These are phyloP conservation scores for Cladosporium sp. DNA, from an alignment of 2,329 filamentous ascomycete genomes.

Conservation along the genomic window DNA sequence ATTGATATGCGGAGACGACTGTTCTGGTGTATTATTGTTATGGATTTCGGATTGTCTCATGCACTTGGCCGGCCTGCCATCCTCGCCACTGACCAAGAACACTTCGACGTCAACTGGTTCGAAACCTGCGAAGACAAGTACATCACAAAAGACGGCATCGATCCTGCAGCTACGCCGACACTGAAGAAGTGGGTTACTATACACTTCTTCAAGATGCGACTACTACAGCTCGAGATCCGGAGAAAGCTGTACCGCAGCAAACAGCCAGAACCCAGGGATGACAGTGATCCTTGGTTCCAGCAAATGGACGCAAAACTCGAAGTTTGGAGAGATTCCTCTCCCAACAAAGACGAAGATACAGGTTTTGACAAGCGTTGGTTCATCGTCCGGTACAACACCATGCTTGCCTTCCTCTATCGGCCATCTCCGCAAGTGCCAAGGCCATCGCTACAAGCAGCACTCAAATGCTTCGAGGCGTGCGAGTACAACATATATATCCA, in stretches of 20 bases:
- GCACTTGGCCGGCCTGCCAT: slow-evolving; percentile 82
- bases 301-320: slow-evolving; percentile 74
- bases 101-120: slow-evolving; percentile 83
- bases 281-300: slow-evolving; percentile 81
- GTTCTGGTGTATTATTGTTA: slow-evolving; percentile 81
- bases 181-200: slow-evolving; percentile 85
- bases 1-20: slow-evolving; percentile 86
- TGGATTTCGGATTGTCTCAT: slow-evolving; percentile 85
- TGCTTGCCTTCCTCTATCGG: slow-evolving; percentile 81
- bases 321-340: slow-evolving; percentile 73
- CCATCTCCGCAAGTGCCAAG: slow-evolving; percentile 89
- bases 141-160: slow-evolving; percentile 74
- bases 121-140: slow-evolving; percentile 74
- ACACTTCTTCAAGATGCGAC: slow-evolving; percentile 88
- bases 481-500: slow-evolving; percentile 78
- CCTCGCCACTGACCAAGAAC: slow-evolving; percentile 75
- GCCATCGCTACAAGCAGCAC: slow-evolving; percentile 73
- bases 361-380: slow-evolving; percentile 68
- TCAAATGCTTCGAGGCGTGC: slow-evolving; percentile 77
- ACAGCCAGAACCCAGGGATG: slow-evolving; percentile 67
- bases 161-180: slow-evolving; percentile 59
- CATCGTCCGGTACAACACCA: slow-evolving; percentile 71
- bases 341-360: slow-evolving; percentile 63
- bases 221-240: slow-evolving; percentile 83
- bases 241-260: slow-evolving; percentile 83